phyloP scores from a whole-genome alignment of 169 alveolate species.

The Eimeria falciformis region DNA sequence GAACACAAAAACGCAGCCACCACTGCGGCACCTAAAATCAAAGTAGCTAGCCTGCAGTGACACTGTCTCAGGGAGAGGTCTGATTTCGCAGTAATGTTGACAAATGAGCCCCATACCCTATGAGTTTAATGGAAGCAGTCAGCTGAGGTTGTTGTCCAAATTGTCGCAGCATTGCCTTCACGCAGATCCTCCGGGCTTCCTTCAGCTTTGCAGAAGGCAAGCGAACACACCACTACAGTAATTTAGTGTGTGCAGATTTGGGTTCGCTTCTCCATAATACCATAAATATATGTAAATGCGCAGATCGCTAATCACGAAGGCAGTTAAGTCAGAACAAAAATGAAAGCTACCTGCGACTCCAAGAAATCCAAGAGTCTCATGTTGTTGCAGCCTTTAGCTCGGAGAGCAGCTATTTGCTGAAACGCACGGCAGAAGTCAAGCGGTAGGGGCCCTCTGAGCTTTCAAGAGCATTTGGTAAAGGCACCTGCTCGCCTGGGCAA shows the following conservation, averaged over 20 bases:
- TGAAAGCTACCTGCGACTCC: constrained; percentile 31
- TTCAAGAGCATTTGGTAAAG: not conserved
- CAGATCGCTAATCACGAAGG: not conserved
- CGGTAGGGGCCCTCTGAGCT: not conserved
- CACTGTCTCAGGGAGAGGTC: too few relatives aligned
- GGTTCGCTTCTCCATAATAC: not conserved
- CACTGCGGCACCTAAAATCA: too few relatives aligned
- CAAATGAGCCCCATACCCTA: too few relatives aligned
- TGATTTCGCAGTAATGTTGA: too few relatives aligned
- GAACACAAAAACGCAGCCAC: too few relatives aligned
- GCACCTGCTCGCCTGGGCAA: not conserved
- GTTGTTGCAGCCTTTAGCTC: constrained; percentile 53
- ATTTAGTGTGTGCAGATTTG: too few relatives aligned
- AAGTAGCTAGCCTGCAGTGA: too few relatives aligned
- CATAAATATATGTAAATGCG: too few relatives aligned
- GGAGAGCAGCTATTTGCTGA: constrained; percentile 50
- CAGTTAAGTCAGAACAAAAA: not conserved
- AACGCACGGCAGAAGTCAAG: not conserved
- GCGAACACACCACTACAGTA: not conserved
- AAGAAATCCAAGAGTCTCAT: constrained; percentile 35
- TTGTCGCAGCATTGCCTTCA: constrained; percentile 62
- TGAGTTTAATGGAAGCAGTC: constrained; percentile 50
- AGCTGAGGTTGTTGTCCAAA: constrained; percentile 58
- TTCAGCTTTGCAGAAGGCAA: constrained; percentile 31
- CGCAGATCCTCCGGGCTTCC: constrained; percentile 46